Conservation (phyloP, 1,139 yeast genomes). For the Geotrichum restrictum region DNA sequence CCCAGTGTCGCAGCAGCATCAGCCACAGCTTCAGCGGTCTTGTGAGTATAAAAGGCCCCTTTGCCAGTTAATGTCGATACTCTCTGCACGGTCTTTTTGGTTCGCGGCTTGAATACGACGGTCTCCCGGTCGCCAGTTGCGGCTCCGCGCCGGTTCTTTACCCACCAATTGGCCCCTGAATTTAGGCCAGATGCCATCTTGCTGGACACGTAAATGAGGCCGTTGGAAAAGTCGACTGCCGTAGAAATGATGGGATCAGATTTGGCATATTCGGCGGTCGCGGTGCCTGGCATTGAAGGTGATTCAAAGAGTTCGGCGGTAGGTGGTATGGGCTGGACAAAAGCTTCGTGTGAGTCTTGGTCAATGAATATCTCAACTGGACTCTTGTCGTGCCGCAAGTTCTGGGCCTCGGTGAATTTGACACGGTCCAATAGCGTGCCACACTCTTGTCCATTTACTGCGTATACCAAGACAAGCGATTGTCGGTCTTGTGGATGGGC, state of each 20-base stretch:
- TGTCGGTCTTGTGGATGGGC: background rate
- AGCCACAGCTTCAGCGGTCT: conserved; percentile 16
- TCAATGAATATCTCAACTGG: conserved; percentile 17
- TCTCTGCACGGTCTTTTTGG: conserved; percentile 11
- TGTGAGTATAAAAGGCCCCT: conserved; percentile 15
- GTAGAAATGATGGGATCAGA: conserved; percentile 15
- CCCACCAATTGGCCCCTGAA: conserved; percentile 20
- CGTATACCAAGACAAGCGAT: conserved; percentile 12
- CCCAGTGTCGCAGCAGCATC: conserved; percentile 16
- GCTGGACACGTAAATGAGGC: conserved; percentile 13
- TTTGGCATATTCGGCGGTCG: background rate
- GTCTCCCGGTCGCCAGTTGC: conserved; percentile 14
- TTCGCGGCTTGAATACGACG: conserved; percentile 12
- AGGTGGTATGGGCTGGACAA: conserved; percentile 10
- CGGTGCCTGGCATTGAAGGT: too few relatives aligned
- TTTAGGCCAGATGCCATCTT: conserved; percentile 16
- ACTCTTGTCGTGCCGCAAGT: conserved; percentile 15
- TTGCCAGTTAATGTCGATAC: conserved; percentile 18
- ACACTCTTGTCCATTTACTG: conserved; percentile 12
- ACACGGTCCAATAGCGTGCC: conserved; percentile 9
- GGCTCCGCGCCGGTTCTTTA: conserved; percentile 10
- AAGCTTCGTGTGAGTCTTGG: conserved; percentile 5
- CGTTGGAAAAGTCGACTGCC: conserved; percentile 15
- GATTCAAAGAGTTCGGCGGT: background rate
- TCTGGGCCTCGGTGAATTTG: conserved; percentile 10